A percentile compares a stretch with the other conserved stretches of the same genome.
Conservation (phyloP, 768 basidiomycete genomes). For the Mycena vitilis region DNA sequence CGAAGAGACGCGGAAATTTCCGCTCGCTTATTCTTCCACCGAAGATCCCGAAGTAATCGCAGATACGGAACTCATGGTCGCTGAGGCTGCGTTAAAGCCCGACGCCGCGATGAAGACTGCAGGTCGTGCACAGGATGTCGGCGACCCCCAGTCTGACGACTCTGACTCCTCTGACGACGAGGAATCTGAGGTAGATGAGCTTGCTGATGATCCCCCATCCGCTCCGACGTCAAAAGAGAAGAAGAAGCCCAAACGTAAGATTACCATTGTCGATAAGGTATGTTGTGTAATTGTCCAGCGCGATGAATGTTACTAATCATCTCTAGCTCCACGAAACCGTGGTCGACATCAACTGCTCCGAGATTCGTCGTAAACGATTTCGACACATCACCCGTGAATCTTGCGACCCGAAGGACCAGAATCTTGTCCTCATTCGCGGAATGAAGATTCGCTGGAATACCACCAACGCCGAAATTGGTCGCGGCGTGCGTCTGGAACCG, state of each 20-base stretch:
- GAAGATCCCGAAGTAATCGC: constrained; percentile 14
- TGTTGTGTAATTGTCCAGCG: background rate
- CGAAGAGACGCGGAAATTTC: constrained; percentile 7
- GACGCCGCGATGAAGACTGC: background rate
- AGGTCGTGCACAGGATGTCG: background rate
- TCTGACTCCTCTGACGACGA: too few relatives aligned
- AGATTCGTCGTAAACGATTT: constrained; percentile 15
- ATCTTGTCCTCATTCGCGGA: constrained; percentile 3
- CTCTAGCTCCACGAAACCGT: constrained; percentile 17
- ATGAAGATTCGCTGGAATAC: constrained; percentile 26
- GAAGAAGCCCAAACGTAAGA: constrained; percentile 2
- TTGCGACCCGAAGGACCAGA: background rate
- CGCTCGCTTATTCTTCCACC: background rate
- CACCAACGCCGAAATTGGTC: constrained; percentile 12
- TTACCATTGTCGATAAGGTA: constrained; percentile 21
- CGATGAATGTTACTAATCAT: background rate
- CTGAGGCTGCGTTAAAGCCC: background rate
- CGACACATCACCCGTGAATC: constrained; percentile 3
- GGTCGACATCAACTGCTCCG: constrained; percentile 13
- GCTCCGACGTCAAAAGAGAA: background rate
- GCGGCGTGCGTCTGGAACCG: constrained; percentile 6
- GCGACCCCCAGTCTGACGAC: constrained; percentile 3
- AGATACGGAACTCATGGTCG: constrained; percentile 2
- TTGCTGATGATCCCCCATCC: background rate
- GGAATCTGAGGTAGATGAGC: background rate